Evolutionary conservation across 768 basidiomycete genomes (phyloP), one percentile per base, ranked within the genome.

Genomic region (Phaeolepiota aurea): DNA sequence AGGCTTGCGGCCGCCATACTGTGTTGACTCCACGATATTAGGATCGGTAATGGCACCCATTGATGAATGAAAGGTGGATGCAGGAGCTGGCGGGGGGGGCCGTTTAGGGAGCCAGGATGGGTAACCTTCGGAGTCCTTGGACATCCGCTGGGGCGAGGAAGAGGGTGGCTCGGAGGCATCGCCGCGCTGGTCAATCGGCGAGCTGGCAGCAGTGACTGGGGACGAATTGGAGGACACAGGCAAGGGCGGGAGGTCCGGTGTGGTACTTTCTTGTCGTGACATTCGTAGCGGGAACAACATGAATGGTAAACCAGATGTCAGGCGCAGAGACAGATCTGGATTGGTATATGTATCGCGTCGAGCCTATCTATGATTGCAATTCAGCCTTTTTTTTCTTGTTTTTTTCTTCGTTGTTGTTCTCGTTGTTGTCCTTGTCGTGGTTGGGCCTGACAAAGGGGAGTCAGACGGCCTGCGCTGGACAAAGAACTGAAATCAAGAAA

Each of bases 31-130:
- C 16, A 50, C 50, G 23, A 55, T 54, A 37, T 53, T 58, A 59
- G 58, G 23, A 48, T 54, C 25, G 52, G 45, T 32, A 64, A 31
- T 52, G 48, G 3, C 56, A n/a, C 65, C 68, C 36, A 71, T 64
- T 19, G 73, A 75, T 4, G 76, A 77, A 44, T 77, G 77, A 41
- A 83, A 59, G 1, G 82, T 86, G 7, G 82, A 83, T 3, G 74
- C 73, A 2, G 88, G 87, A 5, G 76, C 76, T 0, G 87, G 87
- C 1, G 77, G 83, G 12, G 78, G 79, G 2, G 88, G 87, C 11
- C 87, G 72, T 44, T 67, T 76, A 13, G 87, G 87, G 1, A 90
- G 77, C 87, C 87, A 90, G 16, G 83, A 80, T 2, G 87, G 87
- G 55, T 90, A 90, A 11, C 79, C 79, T 48, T 85, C 83, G 13